Evolutionary conservation across 495 filamentous ascomycete species (phyloP).

Genomic region (Aspergillus campestris): DNA sequence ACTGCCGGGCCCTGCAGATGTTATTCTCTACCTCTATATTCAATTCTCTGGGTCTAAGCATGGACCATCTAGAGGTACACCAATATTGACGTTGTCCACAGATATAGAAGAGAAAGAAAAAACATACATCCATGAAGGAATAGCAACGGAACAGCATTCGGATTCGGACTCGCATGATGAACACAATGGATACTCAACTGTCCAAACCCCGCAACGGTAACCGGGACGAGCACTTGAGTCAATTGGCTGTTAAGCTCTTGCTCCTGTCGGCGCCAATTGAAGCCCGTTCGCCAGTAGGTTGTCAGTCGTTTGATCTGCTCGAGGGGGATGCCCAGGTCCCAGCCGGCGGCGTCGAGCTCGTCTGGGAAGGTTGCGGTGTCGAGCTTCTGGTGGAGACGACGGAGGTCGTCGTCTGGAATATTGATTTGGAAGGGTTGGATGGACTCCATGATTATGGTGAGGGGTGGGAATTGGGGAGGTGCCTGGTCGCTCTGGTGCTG

Average conservation of each 20-base stretch:
- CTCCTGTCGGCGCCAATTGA: constrained; percentile 41
- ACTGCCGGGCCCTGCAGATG: constrained; percentile 51
- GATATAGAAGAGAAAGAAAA: background rate
- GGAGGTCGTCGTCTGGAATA: constrained; percentile 31
- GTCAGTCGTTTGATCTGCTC: constrained; percentile 37
- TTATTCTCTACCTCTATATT: background rate
- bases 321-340: constrained; percentile 43
- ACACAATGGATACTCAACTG: constrained; percentile 39
- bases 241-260: constrained; percentile 32
- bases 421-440: constrained; percentile 29
- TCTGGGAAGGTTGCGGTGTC: constrained; percentile 34
- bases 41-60: background rate
- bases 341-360: constrained; percentile 35
- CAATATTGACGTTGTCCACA: background rate
- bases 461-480: constrained; percentile 8
- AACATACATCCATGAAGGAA: constrained; percentile 51
- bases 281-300: constrained; percentile 36
- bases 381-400: constrained; percentile 34
- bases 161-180: constrained; percentile 44
- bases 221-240: constrained; percentile 26
- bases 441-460: constrained; percentile 2
- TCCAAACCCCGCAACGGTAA: constrained; percentile 29
- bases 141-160: constrained; percentile 49
- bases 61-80: background rate
- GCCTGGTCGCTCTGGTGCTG: background rate